Conservation (phyloP, 192 early-diverging fungal genomes). For the Pilobolus umbonatus region DNA sequence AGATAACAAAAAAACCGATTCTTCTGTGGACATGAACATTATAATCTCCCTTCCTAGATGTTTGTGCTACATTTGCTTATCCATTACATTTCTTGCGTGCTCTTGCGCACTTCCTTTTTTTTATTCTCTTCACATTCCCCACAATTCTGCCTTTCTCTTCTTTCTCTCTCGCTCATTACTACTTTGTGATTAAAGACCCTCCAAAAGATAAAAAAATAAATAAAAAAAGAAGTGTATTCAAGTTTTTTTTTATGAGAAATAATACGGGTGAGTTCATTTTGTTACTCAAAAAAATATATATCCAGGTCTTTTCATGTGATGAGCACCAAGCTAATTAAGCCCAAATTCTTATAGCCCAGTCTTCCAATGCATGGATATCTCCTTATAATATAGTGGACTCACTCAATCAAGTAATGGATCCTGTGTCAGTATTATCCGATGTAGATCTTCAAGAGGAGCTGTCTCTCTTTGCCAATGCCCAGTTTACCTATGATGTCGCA, state of each 20-base stretch:
- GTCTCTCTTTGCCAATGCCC: slow-evolving; percentile 62
- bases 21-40: no score
- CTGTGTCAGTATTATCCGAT: slow-evolving; percentile 44
- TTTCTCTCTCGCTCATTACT: neutral
- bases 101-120: slow-evolving; percentile 8
- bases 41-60: neutral
- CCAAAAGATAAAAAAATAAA: neutral
- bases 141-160: neutral
- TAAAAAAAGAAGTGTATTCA: neutral
- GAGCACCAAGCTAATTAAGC: no score
- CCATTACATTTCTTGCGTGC: slow-evolving; percentile 4
- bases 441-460: slow-evolving; percentile 62
- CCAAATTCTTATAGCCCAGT: neutral
- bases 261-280: neutral
- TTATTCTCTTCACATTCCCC: slow-evolving; percentile 6
- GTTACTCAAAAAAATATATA: no score
- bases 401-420: slow-evolving; percentile 11
- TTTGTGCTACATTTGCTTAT: slow-evolving; percentile 5
- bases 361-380: slow-evolving; percentile 14
- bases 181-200: no score
- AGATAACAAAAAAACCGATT: no score
- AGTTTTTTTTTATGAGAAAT: neutral
- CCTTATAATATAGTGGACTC: slow-evolving; percentile 13
- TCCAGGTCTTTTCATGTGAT: no score
- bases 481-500: slow-evolving; percentile 57